phyloP scores from a whole-genome alignment of 768 basidiomycete species.

The Mycena vitilis region DNA sequence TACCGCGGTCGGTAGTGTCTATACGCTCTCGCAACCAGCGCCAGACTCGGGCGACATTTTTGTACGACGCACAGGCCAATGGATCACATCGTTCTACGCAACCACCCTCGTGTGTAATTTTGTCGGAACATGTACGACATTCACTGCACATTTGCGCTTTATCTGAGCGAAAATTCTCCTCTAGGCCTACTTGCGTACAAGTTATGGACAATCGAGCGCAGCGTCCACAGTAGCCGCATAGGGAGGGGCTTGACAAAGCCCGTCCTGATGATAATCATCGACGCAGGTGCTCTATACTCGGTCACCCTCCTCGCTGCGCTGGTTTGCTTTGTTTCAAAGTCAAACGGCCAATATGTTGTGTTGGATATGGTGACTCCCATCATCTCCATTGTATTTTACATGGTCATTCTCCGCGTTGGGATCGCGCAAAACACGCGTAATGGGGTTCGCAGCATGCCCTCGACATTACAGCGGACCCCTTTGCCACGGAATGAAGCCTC shows the following conservation, averaged over 20 bases:
- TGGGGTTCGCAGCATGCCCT: too few relatives aligned
- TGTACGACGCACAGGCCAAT: constrained; percentile 39
- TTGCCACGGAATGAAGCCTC: background rate
- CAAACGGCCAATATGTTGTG: constrained; percentile 47
- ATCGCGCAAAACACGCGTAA: constrained; percentile 18
- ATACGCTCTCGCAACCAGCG: background rate
- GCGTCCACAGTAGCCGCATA: constrained; percentile 44
- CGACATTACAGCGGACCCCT: background rate
- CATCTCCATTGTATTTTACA: constrained; percentile 55
- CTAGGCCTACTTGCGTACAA: constrained; percentile 20
- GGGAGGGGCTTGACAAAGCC: constrained; percentile 36
- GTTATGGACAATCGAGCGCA: constrained; percentile 21
- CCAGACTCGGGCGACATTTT: constrained; percentile 39
- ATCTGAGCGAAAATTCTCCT: too few relatives aligned
- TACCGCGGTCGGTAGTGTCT: constrained; percentile 12
- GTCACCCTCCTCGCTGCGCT: constrained; percentile 47
- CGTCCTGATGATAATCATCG: constrained; percentile 47
- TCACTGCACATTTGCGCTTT: constrained; percentile 33
- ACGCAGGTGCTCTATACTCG: constrained; percentile 53
- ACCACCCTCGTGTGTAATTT: constrained; percentile 48
- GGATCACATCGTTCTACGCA: constrained; percentile 49
- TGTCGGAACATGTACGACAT: constrained; percentile 44
- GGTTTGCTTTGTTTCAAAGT: constrained; percentile 41
- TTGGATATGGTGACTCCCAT: constrained; percentile 51
- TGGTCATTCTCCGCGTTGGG: constrained; percentile 55